Evolutionary conservation across 2,329 filamentous ascomycete genomes (phyloP), one percentile per base, ranked within the genome.

Genomic region (Capronia epimyces): DNA sequence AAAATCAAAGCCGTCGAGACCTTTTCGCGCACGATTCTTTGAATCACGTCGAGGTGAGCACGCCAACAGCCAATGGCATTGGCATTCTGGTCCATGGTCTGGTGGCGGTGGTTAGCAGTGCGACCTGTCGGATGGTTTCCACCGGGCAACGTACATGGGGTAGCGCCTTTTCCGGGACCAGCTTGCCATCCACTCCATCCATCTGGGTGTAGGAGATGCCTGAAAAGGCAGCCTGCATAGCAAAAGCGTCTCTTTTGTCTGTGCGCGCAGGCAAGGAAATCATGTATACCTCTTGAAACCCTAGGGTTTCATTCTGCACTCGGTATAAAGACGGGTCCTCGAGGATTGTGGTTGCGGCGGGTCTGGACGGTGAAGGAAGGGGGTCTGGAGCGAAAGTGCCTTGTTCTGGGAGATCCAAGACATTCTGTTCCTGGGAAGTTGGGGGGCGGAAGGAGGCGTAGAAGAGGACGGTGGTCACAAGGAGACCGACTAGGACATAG

Each of bases 1-100:
- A 81, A 61, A 22, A 81, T 75, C 1, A 81, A 64, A 0, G 75
- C 76, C 1, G 72, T 75, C 1, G 67, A 64, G 2, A 77, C 57
- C 34, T 72, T 70, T 9, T 71, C 63, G n/a, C 71, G 65, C 10
- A 79, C 67, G 10, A 80, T 65, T 18, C 67, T 60, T 44, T 56
- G 57, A 16, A 69, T 53, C 27, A 66, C 65, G 55, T 71, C 69
- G 59, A 71, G 60, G 48, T 71, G 69, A 9, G 66, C 67, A 31
- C 69, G 64, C 69, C 69, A 71, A 47, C 65, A 60, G 20, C 59
- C 62, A 5, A 63, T 44, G n/a, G 41, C 47, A 31, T 44, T 52
- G n/a, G 40, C 15, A 13, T 32, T 44, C 31, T 52, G 48, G 21
- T 50, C 43, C 58, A 58, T 59, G 12, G 47, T 51, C 55, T 57